Percentiles rank a stretch among this genome's conserved stretches.
These are phyloP conservation scores for Leccinum pachyderme DNA, from an alignment of 1,284 basidiomycete species.

Conservation along the genomic window DNA sequence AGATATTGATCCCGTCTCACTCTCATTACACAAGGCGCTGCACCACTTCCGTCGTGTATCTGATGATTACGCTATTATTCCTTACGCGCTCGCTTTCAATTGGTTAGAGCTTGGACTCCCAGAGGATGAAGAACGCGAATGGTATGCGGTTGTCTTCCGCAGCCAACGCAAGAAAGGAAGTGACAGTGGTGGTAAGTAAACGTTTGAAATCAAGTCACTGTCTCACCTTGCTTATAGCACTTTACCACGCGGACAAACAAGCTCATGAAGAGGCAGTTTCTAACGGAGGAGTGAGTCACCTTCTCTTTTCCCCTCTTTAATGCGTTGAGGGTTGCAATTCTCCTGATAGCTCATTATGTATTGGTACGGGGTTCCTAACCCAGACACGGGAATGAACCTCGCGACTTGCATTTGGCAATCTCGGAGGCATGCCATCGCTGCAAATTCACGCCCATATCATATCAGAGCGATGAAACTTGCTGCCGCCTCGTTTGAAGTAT, in stretches of 20 bases:
- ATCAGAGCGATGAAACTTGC: slow-evolving; percentile 81
- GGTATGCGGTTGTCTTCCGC: slow-evolving; percentile 91
- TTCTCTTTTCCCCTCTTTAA: neutral
- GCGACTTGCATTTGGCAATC: slow-evolving; percentile 97
- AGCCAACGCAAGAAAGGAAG: slow-evolving; percentile 72
- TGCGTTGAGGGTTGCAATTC: slow-evolving; percentile 8
- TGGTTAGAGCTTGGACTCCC: slow-evolving; percentile 75
- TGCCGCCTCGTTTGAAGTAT: slow-evolving; percentile 73
- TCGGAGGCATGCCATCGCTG: slow-evolving; percentile 75
- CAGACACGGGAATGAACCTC: slow-evolving; percentile 74
- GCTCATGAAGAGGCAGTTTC: slow-evolving; percentile 90
- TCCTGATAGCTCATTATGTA: slow-evolving; percentile 67
- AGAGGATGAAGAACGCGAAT: slow-evolving; percentile 71
- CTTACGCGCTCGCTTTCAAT: slow-evolving; percentile 81
- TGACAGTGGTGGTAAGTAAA: slow-evolving; percentile 59
- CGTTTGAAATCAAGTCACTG: slow-evolving; percentile 3
- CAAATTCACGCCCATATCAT: slow-evolving; percentile 78
- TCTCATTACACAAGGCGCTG: slow-evolving; percentile 83
- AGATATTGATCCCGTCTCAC: slow-evolving; percentile 76
- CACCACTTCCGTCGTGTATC: slow-evolving; percentile 71
- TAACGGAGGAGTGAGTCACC: slow-evolving; percentile 69
- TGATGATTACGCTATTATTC: slow-evolving; percentile 57
- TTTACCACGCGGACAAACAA: slow-evolving; percentile 81
- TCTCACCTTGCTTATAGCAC: slow-evolving; percentile 42
- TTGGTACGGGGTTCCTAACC: slow-evolving; percentile 88